Conservation (phyloP, 1,284 basidiomycete genomes). For the Cryptococcus wingfieldii region DNA sequence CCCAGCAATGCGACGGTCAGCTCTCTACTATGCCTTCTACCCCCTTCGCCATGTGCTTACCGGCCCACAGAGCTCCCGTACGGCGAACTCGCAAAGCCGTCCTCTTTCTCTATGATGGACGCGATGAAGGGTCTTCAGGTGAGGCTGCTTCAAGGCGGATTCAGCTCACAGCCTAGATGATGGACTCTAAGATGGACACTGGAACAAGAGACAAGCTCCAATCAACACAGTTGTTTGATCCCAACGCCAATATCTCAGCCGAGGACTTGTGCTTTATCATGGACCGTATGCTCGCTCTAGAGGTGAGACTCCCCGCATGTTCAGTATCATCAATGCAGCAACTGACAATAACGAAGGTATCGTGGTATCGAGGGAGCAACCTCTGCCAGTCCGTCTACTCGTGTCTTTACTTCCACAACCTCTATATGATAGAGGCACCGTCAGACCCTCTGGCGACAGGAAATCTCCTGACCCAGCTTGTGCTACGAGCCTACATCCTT, state of each 20-base stretch:
- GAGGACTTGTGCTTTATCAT: conserved; percentile 82
- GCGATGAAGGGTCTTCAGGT: conserved; percentile 87
- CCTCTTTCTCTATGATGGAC: conserved; percentile 69
- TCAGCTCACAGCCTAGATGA: conserved; percentile 53
- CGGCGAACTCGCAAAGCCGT: conserved; percentile 58
- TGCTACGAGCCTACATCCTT: conserved; percentile 66
- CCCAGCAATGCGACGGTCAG: conserved; percentile 16
- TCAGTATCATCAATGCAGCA: neutral
- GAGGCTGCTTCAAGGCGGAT: neutral
- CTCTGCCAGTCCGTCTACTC: conserved; percentile 83
- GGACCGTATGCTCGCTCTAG: conserved; percentile 71
- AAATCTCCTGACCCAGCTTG: conserved; percentile 61
- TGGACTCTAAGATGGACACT: conserved; percentile 82
- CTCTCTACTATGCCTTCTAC: neutral
- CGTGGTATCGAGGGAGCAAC: conserved; percentile 79
- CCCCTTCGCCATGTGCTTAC: neutral
- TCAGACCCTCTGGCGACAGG: conserved; percentile 32
- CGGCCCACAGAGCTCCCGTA: neutral
- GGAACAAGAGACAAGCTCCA: conserved; percentile 52
- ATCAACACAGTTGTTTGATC: conserved; percentile 56
- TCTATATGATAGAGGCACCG: conserved; percentile 26
- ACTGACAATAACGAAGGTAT: conserved; percentile 57
- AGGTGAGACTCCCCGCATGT: conserved; percentile 55
- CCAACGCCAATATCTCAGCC: conserved; percentile 60
- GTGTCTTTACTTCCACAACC: conserved; percentile 66